Percentiles rank a stretch among this genome's conserved stretches.
Evolutionary conservation across 75 land plant species (phyloP).

Genomic region (Picea sitchensis): DNA sequence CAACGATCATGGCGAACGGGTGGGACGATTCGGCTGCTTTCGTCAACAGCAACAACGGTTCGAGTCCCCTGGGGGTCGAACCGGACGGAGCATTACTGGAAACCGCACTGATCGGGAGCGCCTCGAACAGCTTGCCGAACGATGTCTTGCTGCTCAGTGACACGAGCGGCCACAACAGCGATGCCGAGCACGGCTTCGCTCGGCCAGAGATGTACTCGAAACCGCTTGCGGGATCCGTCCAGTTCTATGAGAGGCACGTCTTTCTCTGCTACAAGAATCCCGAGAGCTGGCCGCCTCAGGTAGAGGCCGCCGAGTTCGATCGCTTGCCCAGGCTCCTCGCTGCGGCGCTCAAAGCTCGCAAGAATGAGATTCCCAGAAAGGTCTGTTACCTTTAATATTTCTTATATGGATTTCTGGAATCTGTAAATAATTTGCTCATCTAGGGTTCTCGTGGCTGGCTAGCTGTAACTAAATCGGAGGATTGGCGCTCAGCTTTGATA

Average conservation of each 20-base stretch:
- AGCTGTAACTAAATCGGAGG: too few species aligned
- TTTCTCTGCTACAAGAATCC: conserved; percentile 88
- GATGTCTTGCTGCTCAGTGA: not conserved
- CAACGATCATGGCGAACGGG: conserved; percentile 1
- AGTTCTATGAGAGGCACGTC: conserved; percentile 72
- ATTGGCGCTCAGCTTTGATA: too few species aligned
- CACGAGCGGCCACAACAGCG: conserved; percentile 13
- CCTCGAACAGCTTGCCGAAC: conserved; percentile 3
- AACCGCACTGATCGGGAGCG: not conserved
- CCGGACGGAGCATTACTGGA: not conserved
- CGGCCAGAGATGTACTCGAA: conserved; percentile 65
- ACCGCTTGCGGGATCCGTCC: conserved; percentile 69
- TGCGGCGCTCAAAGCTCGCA: conserved; percentile 59
- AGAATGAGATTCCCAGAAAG: conserved; percentile 59
- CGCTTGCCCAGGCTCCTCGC: conserved; percentile 71
- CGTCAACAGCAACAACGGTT: conserved; percentile 8
- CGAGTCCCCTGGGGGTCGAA: conserved; percentile 6
- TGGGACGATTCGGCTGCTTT: conserved; percentile 2
- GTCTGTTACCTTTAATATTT: conserved; percentile 20
- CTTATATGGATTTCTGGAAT: too few species aligned
- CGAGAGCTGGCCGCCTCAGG: conserved; percentile 72
- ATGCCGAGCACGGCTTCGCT: conserved; percentile 68
- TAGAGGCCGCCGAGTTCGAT: conserved; percentile 79
- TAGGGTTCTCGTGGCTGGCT: too few species aligned
- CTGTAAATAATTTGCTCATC: too few species aligned